Percentiles rank a stretch among this genome's conserved stretches.
Evolutionary conservation across 2,329 filamentous ascomycete species (phyloP).

Genomic region (Chaetoscypha palmicola): DNA sequence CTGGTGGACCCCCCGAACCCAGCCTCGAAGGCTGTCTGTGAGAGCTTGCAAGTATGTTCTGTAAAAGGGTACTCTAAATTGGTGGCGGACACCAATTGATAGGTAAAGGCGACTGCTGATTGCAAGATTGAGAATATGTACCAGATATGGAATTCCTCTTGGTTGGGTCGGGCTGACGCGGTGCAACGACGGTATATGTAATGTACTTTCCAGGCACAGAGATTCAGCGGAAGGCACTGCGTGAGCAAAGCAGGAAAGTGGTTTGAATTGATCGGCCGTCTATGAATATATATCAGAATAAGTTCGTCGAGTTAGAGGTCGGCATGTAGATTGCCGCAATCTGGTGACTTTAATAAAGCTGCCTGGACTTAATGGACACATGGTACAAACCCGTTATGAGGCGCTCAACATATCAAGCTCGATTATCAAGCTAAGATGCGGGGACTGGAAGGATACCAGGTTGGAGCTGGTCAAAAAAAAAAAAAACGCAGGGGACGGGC

Average conservation of each 20-base stretch:
- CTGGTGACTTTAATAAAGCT: slow-evolving; percentile 11
- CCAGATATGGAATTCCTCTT: neutral
- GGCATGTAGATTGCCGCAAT: slow-evolving; percentile 8
- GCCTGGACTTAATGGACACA: slow-evolving; percentile 13
- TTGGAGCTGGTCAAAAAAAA: slow-evolving; percentile 3
- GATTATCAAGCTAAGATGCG: slow-evolving; percentile 10
- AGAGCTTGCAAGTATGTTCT: slow-evolving; percentile 2
- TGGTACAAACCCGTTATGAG: slow-evolving; percentile 9
- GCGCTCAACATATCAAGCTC: slow-evolving; percentile 8
- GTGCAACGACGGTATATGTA: slow-evolving; percentile 10
- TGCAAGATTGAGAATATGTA: neutral
- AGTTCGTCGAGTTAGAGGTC: slow-evolving; percentile 4
- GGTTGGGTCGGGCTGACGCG: slow-evolving; percentile 2
- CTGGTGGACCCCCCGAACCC: slow-evolving; percentile 6
- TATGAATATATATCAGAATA: slow-evolving; percentile 12
- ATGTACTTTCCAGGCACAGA: slow-evolving; percentile 6
- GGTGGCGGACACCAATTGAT: neutral
- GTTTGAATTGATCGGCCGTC: slow-evolving; percentile 6
- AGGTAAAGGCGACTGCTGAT: neutral
- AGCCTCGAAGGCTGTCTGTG: neutral
- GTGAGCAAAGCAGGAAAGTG: slow-evolving; percentile 8
- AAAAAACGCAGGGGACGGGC: neutral
- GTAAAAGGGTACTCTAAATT: neutral
- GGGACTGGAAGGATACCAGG: slow-evolving; percentile 1
- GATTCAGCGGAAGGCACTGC: neutral